These are phyloP conservation scores for Madurella mycetomatis DNA, from an alignment of 2,329 filamentous ascomycete genomes.

Conservation along the genomic window DNA sequence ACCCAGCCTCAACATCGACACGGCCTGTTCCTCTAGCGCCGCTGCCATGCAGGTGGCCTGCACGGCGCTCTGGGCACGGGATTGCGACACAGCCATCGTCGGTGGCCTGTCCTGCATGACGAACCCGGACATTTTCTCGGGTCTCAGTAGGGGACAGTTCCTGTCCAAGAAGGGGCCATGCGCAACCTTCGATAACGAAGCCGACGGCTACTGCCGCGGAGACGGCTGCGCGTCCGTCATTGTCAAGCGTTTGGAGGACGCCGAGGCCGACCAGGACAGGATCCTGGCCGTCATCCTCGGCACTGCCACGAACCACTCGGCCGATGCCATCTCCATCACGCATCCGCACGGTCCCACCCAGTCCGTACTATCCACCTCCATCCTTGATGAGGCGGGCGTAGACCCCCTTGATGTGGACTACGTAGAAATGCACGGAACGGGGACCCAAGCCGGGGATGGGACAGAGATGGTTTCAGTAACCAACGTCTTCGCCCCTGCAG, in stretches of 20 bases:
- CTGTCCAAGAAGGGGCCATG: conserved; percentile 71
- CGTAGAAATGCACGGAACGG: conserved; percentile 86
- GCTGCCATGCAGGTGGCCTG: conserved; percentile 69
- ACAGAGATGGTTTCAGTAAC: conserved; percentile 78
- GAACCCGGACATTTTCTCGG: conserved; percentile 75
- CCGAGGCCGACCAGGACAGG: conserved; percentile 70
- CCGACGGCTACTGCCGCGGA: conserved; percentile 78
- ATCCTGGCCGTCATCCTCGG: conserved; percentile 72
- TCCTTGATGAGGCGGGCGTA: conserved; percentile 68
- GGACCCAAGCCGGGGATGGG: conserved; percentile 78
- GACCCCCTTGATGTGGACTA: conserved; percentile 75
- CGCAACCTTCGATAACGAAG: conserved; percentile 75
- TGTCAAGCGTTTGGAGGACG: conserved; percentile 76
- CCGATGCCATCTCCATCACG: conserved; percentile 76
- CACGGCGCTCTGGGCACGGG: conserved; percentile 67
- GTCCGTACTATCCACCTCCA: conserved; percentile 62
- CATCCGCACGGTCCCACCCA: conserved; percentile 77
- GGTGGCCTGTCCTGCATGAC: conserved; percentile 76
- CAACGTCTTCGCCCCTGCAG: conserved; percentile 45
- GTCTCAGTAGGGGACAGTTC: conserved; percentile 72
- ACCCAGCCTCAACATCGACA: conserved; percentile 68
- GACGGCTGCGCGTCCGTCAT: conserved; percentile 72
- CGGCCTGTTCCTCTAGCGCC: conserved; percentile 72
- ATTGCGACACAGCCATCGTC: conserved; percentile 76
- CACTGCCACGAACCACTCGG: conserved; percentile 75